Conservation (phyloP, 177 flowering plant species). For the Vitis hybrid region DNA sequence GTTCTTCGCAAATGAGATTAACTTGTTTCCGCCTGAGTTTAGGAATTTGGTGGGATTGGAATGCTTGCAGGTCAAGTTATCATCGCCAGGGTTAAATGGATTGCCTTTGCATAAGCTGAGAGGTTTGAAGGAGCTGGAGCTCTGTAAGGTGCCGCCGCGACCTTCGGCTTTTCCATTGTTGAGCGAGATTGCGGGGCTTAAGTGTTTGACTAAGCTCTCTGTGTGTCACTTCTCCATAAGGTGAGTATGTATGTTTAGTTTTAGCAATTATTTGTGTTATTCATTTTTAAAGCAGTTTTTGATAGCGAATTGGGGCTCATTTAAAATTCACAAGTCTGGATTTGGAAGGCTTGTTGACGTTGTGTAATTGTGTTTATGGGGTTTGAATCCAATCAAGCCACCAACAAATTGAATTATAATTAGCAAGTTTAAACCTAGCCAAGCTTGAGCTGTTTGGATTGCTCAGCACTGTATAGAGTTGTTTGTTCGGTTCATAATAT, state of each 20-base stretch:
- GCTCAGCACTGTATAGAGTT: too few relatives aligned
- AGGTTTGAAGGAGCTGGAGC: conserved; percentile 82
- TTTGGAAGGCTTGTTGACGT: too few relatives aligned
- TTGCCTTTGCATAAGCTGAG: conserved; percentile 55
- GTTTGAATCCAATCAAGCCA: too few relatives aligned
- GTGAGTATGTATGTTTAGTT: conserved; percentile 26
- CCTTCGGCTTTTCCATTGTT: conserved; percentile 60
- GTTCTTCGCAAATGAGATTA: conserved; percentile 84
- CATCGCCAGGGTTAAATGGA: conserved; percentile 59
- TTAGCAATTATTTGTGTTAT: neutral
- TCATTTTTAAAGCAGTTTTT: neutral
- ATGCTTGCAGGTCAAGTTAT: conserved; percentile 70
- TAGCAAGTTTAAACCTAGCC: too few relatives aligned
- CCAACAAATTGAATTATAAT: too few relatives aligned
- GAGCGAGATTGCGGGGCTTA: conserved; percentile 66
- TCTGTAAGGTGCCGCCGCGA: conserved; percentile 62
- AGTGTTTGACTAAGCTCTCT: conserved; percentile 70
- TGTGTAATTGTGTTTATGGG: too few relatives aligned
- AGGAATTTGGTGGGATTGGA: conserved; percentile 58
- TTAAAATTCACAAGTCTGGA: too few relatives aligned
- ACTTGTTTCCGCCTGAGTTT: conserved; percentile 67
- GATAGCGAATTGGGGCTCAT: neutral
- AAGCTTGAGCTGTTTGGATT: too few relatives aligned
- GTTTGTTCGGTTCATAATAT: too few relatives aligned
- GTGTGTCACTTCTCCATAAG: conserved; percentile 88